These are phyloP conservation scores for Boeremia lycopersici DNA, from an alignment of 2,329 filamentous ascomycete genomes.

Conservation along the genomic window DNA sequence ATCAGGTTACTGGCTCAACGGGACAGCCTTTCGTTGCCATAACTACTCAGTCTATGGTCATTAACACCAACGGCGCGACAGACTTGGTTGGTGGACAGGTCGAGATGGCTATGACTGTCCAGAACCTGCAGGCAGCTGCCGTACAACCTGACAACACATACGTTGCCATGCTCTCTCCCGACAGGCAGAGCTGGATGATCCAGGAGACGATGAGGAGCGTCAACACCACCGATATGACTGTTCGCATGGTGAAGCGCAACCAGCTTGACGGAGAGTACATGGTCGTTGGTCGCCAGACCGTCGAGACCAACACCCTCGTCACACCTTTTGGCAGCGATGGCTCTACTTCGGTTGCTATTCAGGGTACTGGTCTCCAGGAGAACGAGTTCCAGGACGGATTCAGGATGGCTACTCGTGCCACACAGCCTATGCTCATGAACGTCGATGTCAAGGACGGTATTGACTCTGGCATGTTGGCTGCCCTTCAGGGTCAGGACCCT, in stretches of 20 bases:
- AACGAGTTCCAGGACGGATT: conserved; percentile 48
- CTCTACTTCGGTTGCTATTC: conserved; percentile 36
- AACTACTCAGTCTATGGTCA: conserved; percentile 40
- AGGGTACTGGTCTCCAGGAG: conserved; percentile 46
- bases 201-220: conserved; percentile 46
- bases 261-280: conserved; percentile 48
- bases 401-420: conserved; percentile 44
- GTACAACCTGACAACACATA: conserved; percentile 46
- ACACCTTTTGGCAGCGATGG: conserved; percentile 39
- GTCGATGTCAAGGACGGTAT: conserved; percentile 45
- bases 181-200: conserved; percentile 48
- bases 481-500: conserved; percentile 35
- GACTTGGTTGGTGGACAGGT: conserved; percentile 46
- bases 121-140: conserved; percentile 35
- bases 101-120: conserved; percentile 41
- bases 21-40: conserved; percentile 47
- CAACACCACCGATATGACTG: conserved; percentile 45
- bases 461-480: conserved; percentile 41
- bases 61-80: conserved; percentile 45
- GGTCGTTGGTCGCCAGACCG: conserved; percentile 46
- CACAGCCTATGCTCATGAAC: conserved; percentile 46
- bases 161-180: conserved; percentile 45
- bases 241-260: conserved; percentile 44
- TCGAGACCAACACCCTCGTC: conserved; percentile 43
- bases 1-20: conserved; percentile 46